Evolutionary conservation across 2,329 filamentous ascomycete genomes (phyloP).

Genomic region (Ustulina deusta): DNA sequence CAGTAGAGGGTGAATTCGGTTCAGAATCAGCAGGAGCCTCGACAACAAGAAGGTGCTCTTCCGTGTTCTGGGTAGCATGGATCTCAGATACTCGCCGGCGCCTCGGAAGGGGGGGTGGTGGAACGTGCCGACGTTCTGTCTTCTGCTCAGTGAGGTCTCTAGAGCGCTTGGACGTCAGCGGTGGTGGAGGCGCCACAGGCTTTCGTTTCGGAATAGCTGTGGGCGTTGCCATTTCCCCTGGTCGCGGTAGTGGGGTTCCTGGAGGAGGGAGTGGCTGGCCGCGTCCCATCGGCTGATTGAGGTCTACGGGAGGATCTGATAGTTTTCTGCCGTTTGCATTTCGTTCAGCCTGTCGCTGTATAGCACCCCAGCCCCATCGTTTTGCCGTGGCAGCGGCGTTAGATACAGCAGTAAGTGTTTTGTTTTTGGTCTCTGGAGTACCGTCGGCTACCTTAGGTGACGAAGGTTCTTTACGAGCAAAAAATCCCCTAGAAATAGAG

Average conservation of each 20-base stretch:
- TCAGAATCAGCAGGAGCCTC: slow-evolving; percentile 51
- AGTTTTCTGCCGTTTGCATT: slow-evolving; percentile 48
- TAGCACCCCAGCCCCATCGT: slow-evolving; percentile 51
- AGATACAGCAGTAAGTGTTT: slow-evolving; percentile 50
- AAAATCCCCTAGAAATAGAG: slow-evolving; percentile 47
- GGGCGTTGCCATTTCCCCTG: slow-evolving; percentile 47
- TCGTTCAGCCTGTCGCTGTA: slow-evolving; percentile 49
- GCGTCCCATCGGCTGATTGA: slow-evolving; percentile 53
- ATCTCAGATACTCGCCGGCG: slow-evolving; percentile 50
- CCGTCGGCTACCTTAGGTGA: slow-evolving; percentile 41
- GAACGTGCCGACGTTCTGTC: slow-evolving; percentile 46
- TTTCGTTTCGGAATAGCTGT: slow-evolving; percentile 48
- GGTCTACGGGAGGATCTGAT: slow-evolving; percentile 49
- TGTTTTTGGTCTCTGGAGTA: slow-evolving; percentile 46
- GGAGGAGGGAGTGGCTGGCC: slow-evolving; percentile 52
- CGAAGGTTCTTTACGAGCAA: slow-evolving; percentile 47
- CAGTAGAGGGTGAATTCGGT: slow-evolving; percentile 45
- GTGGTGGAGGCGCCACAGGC: slow-evolving; percentile 45
- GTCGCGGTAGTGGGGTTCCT: slow-evolving; percentile 50
- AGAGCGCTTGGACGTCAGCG: slow-evolving; percentile 41
- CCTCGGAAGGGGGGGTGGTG: slow-evolving; percentile 48
- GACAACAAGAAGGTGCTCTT: slow-evolving; percentile 51
- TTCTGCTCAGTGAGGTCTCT: slow-evolving; percentile 43
- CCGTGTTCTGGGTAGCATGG: slow-evolving; percentile 42
- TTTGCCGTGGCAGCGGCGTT: slow-evolving; percentile 52